These are phyloP conservation scores for Cyathus striatus DNA, from an alignment of 768 basidiomycete genomes.

Conservation along the genomic window DNA sequence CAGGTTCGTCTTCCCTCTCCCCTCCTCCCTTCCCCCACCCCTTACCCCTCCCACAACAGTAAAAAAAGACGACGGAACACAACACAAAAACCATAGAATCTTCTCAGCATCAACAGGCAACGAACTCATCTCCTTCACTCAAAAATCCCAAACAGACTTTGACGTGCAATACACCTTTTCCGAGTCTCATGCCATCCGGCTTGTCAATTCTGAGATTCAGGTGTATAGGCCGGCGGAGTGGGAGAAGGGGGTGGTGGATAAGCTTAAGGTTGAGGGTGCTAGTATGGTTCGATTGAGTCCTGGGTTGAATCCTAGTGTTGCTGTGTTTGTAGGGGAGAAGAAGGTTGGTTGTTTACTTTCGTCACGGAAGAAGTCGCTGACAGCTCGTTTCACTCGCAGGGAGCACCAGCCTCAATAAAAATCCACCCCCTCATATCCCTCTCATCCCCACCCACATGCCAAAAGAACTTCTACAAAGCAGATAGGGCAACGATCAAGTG, in stretches of 20 bases:
- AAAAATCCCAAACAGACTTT: conserved; percentile 92
- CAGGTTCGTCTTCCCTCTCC: too few relatives aligned
- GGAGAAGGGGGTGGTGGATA: conserved; percentile 75
- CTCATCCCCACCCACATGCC: conserved; percentile 59
- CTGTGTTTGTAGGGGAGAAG: conserved; percentile 91
- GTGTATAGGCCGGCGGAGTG: conserved; percentile 79
- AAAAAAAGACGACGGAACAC: conserved; percentile 85
- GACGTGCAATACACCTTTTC: conserved; percentile 87
- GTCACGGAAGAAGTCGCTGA: conserved; percentile 1
- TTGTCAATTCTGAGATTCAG: conserved; percentile 79
- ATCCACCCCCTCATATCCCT: conserved; percentile 73
- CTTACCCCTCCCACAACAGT: too few relatives aligned
- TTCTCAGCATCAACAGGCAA: conserved; percentile 84
- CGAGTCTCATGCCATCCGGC: conserved; percentile 79
- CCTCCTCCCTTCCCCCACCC: too few relatives aligned
- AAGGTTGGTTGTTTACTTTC: conserved; percentile 46
- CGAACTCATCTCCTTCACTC: conserved; percentile 81
- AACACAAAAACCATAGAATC: conserved; percentile 92
- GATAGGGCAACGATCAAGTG: conserved; percentile 93
- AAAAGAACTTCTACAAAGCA: conserved; percentile 95
- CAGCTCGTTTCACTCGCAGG: conserved; percentile 47
- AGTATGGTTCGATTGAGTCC: conserved; percentile 73
- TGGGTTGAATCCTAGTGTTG: conserved; percentile 83
- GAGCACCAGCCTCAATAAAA: conserved; percentile 82
- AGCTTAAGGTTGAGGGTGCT: conserved; percentile 81